phyloP scores from a whole-genome alignment of 495 filamentous ascomycete genomes.

The Penicillium herquei region DNA sequence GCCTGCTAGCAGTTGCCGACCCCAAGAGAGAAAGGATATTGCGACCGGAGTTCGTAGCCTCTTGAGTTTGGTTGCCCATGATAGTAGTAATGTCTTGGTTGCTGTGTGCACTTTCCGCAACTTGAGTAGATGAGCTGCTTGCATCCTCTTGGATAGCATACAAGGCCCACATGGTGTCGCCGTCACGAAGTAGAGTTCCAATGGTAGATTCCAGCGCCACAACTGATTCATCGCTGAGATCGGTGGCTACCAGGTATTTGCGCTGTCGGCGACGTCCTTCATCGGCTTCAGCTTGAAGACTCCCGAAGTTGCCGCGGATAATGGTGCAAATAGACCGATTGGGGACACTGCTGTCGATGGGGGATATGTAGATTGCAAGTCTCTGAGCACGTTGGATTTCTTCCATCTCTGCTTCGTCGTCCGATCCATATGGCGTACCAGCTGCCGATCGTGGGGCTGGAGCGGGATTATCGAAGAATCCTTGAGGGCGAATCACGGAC shows the following conservation, averaged over 20 bases:
- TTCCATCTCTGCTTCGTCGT: constrained; percentile 77
- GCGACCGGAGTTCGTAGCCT: constrained; percentile 35
- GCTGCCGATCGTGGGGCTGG: constrained; percentile 55
- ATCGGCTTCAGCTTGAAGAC: constrained; percentile 71
- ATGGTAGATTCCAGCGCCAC: constrained; percentile 97
- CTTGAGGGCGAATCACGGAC: constrained; percentile 73
- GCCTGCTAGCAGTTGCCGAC: constrained; percentile 40
- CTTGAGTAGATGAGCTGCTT: constrained; percentile 41
- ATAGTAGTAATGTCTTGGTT: constrained; percentile 71
- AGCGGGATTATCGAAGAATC: constrained; percentile 64
- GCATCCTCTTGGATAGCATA: constrained; percentile 87
- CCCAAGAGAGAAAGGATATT: constrained; percentile 35
- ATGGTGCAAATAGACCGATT: constrained; percentile 85
- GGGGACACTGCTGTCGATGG: constrained; percentile 69
- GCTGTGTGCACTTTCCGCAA: constrained; percentile 59
- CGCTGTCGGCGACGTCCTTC: constrained; percentile 70
- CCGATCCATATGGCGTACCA: constrained; percentile 79
- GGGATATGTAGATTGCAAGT: constrained; percentile 73
- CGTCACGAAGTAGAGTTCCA: constrained; percentile 90
- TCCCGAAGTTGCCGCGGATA: constrained; percentile 77
- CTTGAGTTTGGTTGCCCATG: constrained; percentile 50
- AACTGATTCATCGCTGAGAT: constrained; percentile 87
- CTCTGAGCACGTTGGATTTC: constrained; percentile 86
- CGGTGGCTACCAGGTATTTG: constrained; percentile 89
- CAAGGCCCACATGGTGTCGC: constrained; percentile 88